Evolutionary conservation across 129 eudicot species (phyloP).

Genomic region (Escallonia herrerae): DNA sequence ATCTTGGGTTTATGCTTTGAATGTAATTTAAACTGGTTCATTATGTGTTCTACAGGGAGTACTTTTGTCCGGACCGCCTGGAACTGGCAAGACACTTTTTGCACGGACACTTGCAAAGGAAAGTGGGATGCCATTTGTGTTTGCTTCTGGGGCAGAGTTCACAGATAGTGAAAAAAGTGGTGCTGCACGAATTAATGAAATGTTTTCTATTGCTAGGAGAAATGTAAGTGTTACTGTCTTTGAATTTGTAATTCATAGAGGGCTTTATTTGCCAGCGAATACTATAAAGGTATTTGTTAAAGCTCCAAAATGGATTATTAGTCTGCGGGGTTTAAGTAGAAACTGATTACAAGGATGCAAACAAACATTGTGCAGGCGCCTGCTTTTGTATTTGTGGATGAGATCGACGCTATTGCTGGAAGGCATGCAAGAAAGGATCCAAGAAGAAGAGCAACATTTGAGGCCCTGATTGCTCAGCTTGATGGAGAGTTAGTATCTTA

Average conservation of each 20-base stretch:
- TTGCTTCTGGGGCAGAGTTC: slow-evolving; percentile 96
- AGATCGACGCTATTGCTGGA: slow-evolving; percentile 96
- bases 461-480: slow-evolving; percentile 76
- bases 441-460: slow-evolving; percentile 71
- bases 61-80: slow-evolving; percentile 93
- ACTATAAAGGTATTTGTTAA: too few relatives aligned
- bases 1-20: background rate
- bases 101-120: slow-evolving; percentile 91
- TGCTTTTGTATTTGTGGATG: slow-evolving; percentile 88
- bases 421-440: slow-evolving; percentile 86
- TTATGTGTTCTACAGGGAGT: slow-evolving; percentile 54
- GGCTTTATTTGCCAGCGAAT: too few relatives aligned
- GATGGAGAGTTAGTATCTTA: slow-evolving; percentile 86
- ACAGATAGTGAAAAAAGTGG: slow-evolving; percentile 95
- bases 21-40: background rate
- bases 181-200: slow-evolving; percentile 72
- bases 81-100: slow-evolving; percentile 97
- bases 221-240: slow-evolving; percentile 36
- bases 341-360: background rate
- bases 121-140: slow-evolving; percentile 95
- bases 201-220: slow-evolving; percentile 82
- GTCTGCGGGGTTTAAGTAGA: background rate
- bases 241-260: background rate
- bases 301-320: too few relatives aligned
- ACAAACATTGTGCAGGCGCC: slow-evolving; percentile 62